Base-by-base conservation (phyloP, 306 rosid species). In the Oxytropis ochrocephala region DNA sequence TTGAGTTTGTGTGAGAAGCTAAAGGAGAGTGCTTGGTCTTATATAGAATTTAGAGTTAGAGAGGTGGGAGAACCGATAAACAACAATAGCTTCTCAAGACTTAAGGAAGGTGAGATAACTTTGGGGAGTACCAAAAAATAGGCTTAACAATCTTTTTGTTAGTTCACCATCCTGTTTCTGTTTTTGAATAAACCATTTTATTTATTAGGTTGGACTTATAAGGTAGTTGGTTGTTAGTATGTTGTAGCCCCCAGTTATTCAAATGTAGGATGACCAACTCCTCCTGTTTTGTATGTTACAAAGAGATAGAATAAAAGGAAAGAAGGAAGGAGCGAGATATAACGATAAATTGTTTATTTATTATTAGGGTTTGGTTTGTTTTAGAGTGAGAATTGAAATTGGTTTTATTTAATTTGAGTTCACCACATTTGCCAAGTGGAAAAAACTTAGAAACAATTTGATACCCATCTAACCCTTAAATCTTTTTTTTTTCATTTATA, bases 231-330 rank as follows among this genome's bases (percentile, higher is more conserved):
- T 5, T 33, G 11, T 9, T 35, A 41, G 1, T 17, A 10, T 63
- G 64, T 51, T 21, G 53, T 41, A 41, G 39, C 14, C 14, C 36
- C 65, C 1, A 57, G 30, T 53, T 27, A 41, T 74, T 74, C 78
- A 74, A 42, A 64, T 11, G 56, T 64, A 64, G 78, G 72, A 42
- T 63, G 65, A 9, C 41, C 65, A 49, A 63, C 56, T 41, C 63
- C 64, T 41, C 62, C 43, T n/a, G 19, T 14, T 18, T 72, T 24
- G 18, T n/a, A 24, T 21, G 29, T 7, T 10, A 68, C 38, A 48
- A 48, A 33, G 43, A 12, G 9, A n/a, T 7, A 58, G n/a, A 32
- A 6, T 5, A 6, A 33, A 33, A 5, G 8, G 8, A 33, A 3
- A 1, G 38, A 33, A 33, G 14, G 16, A 13, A 4, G 11, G 7